These are phyloP conservation scores for Globisporangium nunn DNA, from an alignment of 352 stramenopile genomes.

Conservation along the genomic window DNA sequence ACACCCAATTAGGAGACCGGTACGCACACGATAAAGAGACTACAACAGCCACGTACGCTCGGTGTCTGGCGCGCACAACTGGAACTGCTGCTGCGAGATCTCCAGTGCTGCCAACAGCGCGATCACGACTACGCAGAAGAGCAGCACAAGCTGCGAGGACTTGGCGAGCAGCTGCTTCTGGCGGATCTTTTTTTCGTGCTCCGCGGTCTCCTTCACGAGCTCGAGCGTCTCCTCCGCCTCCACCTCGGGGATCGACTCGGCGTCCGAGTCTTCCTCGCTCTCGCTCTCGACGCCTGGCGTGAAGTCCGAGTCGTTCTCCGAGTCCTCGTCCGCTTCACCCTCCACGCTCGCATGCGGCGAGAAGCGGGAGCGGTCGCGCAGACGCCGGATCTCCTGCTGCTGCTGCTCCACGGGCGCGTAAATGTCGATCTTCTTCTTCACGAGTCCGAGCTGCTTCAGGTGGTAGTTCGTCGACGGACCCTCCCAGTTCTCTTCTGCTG, in stretches of 20 bases:
- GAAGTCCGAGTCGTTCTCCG: slow-evolving; percentile 61
- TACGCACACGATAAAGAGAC: not conserved
- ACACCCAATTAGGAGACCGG: not conserved
- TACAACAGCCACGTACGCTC: slow-evolving; percentile 4
- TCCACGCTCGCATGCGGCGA: slow-evolving; percentile 27
- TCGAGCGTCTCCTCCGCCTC: slow-evolving; percentile 33
- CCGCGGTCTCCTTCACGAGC: slow-evolving; percentile 34
- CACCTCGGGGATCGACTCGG: slow-evolving; percentile 35
- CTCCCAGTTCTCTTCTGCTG: slow-evolving; percentile 26
- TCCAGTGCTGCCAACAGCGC: slow-evolving; percentile 44
- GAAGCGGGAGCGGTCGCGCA: slow-evolving; percentile 51
- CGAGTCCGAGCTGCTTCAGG: slow-evolving; percentile 65
- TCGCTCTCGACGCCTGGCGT: slow-evolving; percentile 23
- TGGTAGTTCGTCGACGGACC: slow-evolving; percentile 71
- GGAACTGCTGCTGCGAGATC: slow-evolving; percentile 37
- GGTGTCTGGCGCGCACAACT: slow-evolving; percentile 37
- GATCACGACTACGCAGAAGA: slow-evolving; percentile 32
- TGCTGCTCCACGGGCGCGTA: slow-evolving; percentile 63
- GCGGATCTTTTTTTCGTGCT: slow-evolving; percentile 20
- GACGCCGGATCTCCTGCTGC: slow-evolving; percentile 51
- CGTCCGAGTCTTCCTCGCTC: slow-evolving; percentile 31
- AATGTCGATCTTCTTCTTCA: slow-evolving; percentile 71
- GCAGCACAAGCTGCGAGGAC: slow-evolving; percentile 24
- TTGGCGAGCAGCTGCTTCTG: slow-evolving; percentile 4
- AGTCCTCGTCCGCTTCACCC: slow-evolving; percentile 41